phyloP scores from a whole-genome alignment of 495 filamentous ascomycete genomes.

The Tuber magnatum region DNA sequence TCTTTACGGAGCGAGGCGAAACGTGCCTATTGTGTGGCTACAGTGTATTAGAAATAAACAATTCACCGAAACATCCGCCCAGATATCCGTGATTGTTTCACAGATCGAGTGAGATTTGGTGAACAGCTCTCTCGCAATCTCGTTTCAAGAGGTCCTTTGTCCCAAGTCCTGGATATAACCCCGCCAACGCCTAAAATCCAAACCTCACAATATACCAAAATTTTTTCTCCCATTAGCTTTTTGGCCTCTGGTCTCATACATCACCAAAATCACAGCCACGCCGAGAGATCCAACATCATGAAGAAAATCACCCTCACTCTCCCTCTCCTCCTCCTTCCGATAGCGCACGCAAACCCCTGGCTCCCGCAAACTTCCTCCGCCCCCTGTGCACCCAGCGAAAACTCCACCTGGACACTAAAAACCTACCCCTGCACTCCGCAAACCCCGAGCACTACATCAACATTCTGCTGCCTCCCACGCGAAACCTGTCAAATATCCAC shows the following conservation, averaged over 20 bases:
- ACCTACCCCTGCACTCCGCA: neutral
- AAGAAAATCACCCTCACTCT: neutral
- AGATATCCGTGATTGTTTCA: slow-evolving; percentile 3
- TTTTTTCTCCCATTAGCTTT: neutral
- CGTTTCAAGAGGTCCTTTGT: neutral
- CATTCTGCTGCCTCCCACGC: neutral
- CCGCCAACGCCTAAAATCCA: neutral
- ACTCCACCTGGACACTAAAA: neutral
- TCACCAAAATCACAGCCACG: neutral
- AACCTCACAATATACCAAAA: neutral
- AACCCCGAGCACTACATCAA: neutral
- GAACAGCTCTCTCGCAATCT: neutral
- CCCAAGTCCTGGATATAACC: neutral
- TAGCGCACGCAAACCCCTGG: neutral
- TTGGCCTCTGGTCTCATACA: neutral
- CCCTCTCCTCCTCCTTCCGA: neutral
- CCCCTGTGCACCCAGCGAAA: neutral
- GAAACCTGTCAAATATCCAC: slow-evolving; percentile 1
- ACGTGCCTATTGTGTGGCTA: neutral
- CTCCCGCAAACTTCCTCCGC: neutral
- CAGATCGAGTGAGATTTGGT: slow-evolving; percentile 14
- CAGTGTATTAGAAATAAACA: neutral
- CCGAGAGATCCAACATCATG: neutral
- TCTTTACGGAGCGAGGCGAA: neutral
- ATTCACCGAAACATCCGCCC: neutral